A percentile compares a stretch with the other conserved stretches of the same genome.
phyloP scores from a whole-genome alignment of 2,329 filamentous ascomycete species.

The Xylaria sp. region DNA sequence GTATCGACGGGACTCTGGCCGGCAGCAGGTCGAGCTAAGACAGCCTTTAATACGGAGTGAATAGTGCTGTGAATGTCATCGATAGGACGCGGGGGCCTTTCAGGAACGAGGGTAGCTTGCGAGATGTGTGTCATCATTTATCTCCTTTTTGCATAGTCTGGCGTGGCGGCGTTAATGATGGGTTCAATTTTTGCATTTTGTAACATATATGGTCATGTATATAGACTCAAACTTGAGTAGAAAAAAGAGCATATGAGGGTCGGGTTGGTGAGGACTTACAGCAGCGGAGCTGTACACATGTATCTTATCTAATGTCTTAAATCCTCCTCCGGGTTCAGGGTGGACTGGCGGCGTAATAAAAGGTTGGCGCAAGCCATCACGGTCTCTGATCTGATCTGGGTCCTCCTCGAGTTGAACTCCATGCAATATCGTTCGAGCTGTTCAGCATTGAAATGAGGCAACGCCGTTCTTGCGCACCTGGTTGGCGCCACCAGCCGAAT shows the following conservation, averaged over 20 bases:
- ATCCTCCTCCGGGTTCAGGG: background rate
- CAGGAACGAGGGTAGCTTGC: background rate
- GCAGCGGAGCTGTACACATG: constrained; percentile 5
- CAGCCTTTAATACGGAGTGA: constrained; percentile 29
- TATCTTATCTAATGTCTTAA: constrained; percentile 12
- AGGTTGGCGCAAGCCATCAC: background rate
- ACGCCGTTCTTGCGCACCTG: constrained; percentile 81
- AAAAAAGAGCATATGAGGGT: background rate
- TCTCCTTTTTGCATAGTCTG: constrained; percentile 5
- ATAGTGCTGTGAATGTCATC: constrained; percentile 1
- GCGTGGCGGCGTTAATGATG: constrained; percentile 1
- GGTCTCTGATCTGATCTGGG: background rate
- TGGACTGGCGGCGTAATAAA: background rate
- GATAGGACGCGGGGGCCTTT: background rate
- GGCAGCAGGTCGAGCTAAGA: background rate
- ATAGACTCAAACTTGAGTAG: background rate
- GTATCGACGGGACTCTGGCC: constrained; percentile 26
- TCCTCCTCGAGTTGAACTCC: background rate
- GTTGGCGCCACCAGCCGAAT: constrained; percentile 86
- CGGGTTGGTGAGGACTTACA: constrained; percentile 23
- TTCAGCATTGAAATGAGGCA: constrained; percentile 78
- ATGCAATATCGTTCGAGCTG: constrained; percentile 6
- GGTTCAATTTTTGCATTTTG: background rate
- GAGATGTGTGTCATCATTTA: background rate
- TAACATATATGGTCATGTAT: constrained; percentile 16